phyloP scores from a whole-genome alignment of 2,329 filamentous ascomycete genomes.

The Aureobasidium sp. region DNA sequence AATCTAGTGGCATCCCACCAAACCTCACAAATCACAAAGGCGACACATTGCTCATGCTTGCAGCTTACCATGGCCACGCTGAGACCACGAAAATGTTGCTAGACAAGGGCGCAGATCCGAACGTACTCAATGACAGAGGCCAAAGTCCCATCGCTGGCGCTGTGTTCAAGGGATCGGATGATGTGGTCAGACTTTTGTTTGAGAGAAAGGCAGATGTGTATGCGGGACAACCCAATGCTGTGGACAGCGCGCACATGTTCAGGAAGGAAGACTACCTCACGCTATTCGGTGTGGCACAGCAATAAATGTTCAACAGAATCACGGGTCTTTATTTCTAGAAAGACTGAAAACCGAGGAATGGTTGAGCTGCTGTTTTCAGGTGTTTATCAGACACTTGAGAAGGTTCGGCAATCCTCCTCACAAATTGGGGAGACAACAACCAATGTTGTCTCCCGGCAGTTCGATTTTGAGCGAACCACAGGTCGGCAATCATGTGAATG shows the following conservation, averaged over 20 bases:
- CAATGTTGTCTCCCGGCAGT: not conserved
- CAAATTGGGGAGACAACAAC: not conserved
- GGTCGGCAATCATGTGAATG: not conserved
- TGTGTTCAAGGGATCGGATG: conserved; percentile 62
- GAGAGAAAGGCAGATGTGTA: conserved; percentile 34
- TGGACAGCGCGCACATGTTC: conserved; percentile 41
- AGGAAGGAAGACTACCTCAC: conserved; percentile 28
- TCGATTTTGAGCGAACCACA: not conserved
- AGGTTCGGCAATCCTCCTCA: not conserved
- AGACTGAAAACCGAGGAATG: not conserved
- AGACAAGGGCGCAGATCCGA: conserved; percentile 56
- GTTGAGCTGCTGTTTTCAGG: not conserved
- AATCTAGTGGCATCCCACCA: conserved; percentile 46
- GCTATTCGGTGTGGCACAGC: conserved; percentile 25
- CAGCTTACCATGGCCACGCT: conserved; percentile 60
- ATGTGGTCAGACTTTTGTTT: conserved; percentile 49
- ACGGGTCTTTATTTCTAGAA: not conserved
- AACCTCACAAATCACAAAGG: conserved; percentile 68
- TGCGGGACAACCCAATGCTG: conserved; percentile 36
- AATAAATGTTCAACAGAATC: not conserved
- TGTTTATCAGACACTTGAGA: not conserved
- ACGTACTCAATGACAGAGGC: conserved; percentile 57
- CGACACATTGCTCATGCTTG: conserved; percentile 67
- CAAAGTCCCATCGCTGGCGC: conserved; percentile 64
- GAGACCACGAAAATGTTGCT: conserved; percentile 53